Conservation (phyloP, 2,329 filamentous ascomycete species). For the Ascochyta fabae region DNA sequence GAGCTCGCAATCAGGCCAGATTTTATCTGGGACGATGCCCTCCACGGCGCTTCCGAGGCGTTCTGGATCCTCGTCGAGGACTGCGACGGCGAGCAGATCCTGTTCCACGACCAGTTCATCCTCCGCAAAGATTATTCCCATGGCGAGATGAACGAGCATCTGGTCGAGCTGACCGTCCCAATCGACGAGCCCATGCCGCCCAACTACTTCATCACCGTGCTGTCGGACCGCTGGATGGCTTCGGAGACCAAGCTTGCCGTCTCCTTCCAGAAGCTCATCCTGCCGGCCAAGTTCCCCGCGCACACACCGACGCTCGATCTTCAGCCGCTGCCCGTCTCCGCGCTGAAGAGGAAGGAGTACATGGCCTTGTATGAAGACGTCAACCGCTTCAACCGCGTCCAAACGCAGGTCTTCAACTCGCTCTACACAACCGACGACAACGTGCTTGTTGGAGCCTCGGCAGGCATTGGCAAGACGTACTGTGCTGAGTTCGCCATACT, state of each 20-base stretch:
- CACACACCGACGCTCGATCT: constrained; percentile 92
- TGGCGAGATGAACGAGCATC: constrained; percentile 86
- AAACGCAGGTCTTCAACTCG: constrained; percentile 96
- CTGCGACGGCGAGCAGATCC: constrained; percentile 92
- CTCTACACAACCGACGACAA: constrained; percentile 91
- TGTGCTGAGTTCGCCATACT: constrained; percentile 94
- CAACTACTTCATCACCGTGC: constrained; percentile 95
- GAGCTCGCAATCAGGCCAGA: constrained; percentile 92
- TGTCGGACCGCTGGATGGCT: constrained; percentile 98
- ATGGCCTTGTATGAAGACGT: constrained; percentile 81
- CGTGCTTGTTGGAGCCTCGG: constrained; percentile 89
- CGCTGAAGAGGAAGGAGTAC: constrained; percentile 85
- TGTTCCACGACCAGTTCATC: constrained; percentile 94
- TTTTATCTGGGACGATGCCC: constrained; percentile 90
- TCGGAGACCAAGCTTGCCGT: constrained; percentile 92
- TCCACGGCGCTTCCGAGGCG: constrained; percentile 87
- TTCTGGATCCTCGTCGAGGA: constrained; percentile 99
- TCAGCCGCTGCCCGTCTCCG: constrained; percentile 86
- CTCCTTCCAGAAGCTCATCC: constrained; percentile 91
- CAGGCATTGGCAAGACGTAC: constrained; percentile 94
- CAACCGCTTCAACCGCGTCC: constrained; percentile 93
- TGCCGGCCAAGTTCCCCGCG: constrained; percentile 94
- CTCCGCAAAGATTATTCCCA: constrained; percentile 87
- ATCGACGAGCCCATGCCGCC: constrained; percentile 98
- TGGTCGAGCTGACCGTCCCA: constrained; percentile 94